A percentile compares a stretch with the other conserved stretches of the same genome.
phyloP scores from a whole-genome alignment of 2,329 filamentous ascomycete species.

The Calonectria honghensis region DNA sequence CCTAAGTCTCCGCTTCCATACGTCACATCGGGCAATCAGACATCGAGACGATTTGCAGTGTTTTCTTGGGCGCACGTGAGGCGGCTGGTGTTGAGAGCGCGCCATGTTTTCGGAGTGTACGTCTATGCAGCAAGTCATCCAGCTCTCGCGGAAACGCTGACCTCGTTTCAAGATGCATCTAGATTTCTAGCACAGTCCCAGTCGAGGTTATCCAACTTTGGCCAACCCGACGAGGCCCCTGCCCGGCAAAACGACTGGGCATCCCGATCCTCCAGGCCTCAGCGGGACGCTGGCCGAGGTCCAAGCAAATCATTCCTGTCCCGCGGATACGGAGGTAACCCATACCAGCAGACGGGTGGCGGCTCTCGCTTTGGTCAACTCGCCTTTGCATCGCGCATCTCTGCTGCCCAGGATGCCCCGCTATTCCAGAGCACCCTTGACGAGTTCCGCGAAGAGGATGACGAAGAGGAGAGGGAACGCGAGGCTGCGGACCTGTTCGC shows the following conservation, averaged over 20 bases:
- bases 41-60: constrained; percentile 39
- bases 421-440: constrained; percentile 96
- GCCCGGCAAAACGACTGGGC: constrained; percentile 59
- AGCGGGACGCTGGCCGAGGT: constrained; percentile 57
- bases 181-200: constrained; percentile 97
- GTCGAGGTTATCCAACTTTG: constrained; percentile 86
- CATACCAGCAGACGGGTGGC: constrained; percentile 85
- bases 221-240: constrained; percentile 69
- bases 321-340: constrained; percentile 77
- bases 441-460: constrained; percentile 93
- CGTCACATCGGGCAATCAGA: constrained; percentile 48
- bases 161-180: constrained; percentile 84
- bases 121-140: constrained; percentile 59
- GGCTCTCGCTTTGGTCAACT: constrained; percentile 82
- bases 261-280: constrained; percentile 58
- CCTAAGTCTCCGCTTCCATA: constrained; percentile 45
- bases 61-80: constrained; percentile 54
- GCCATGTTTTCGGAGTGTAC: constrained; percentile 86
- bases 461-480: constrained; percentile 91
- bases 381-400: constrained; percentile 85
- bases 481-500: constrained; percentile 97
- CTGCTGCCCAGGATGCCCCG: constrained; percentile 85
- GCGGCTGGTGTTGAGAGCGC: constrained; percentile 59
- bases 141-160: constrained; percentile 39
- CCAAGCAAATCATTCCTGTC: constrained; percentile 66